Conservation (phyloP, 176 grass and related monocot species). For the Rhynchospora pubera region DNA sequence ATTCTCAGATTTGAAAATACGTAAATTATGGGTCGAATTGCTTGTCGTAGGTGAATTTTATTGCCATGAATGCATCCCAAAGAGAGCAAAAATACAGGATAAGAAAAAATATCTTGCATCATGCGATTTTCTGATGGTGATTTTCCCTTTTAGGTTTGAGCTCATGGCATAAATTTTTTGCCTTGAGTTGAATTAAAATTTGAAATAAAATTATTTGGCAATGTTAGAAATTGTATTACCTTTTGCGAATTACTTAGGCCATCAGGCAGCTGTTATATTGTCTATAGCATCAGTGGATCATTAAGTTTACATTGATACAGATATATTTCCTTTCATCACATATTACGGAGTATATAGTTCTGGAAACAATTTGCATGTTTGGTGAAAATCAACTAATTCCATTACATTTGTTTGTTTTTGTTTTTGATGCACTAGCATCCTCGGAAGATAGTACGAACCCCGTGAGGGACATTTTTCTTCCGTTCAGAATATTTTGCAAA, state of each 20-base stretch:
- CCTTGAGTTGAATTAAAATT: neutral
- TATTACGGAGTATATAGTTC: neutral
- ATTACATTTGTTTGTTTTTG: neutral
- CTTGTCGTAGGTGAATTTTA: neutral
- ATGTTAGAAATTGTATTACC: neutral
- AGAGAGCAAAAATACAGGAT: neutral
- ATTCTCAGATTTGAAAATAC: neutral
- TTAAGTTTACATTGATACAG: neutral
- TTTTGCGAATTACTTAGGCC: neutral
- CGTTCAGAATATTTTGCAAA: constrained; percentile 42
- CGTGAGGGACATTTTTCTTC: constrained; percentile 26
- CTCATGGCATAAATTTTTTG: neutral
- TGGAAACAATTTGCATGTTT: neutral
- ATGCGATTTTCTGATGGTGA: neutral
- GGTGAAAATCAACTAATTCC: neutral
- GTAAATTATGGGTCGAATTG: neutral
- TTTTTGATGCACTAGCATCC: neutral
- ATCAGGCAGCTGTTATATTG: neutral
- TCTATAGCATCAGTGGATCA: neutral
- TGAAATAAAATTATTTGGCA: neutral
- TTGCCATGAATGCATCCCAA: neutral
- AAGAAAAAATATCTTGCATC: neutral
- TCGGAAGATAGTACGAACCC: neutral
- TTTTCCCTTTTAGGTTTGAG: neutral
- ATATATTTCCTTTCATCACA: neutral